These are phyloP conservation scores for Solanum acaule DNA, from an alignment of 257 asterid species.

Conservation along the genomic window DNA sequence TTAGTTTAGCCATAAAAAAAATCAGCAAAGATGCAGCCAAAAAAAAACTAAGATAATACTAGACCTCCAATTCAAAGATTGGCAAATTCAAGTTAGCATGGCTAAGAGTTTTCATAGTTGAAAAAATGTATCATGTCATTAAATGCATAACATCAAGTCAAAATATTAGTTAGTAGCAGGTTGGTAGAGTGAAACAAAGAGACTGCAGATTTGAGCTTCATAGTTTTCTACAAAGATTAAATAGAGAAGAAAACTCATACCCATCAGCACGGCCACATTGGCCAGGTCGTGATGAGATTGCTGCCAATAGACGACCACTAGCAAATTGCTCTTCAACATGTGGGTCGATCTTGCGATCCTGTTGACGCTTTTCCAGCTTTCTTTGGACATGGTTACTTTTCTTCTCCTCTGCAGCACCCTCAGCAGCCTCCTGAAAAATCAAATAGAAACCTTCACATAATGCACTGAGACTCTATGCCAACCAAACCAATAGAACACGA, in stretches of 20 bases:
- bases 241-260: conserved; percentile 4
- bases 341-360: conserved; percentile 36
- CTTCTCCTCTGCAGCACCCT: conserved; percentile 28
- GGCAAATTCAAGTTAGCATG: background rate
- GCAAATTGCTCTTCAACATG: conserved; percentile 44
- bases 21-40: background rate
- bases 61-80: background rate
- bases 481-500: background rate
- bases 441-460: background rate
- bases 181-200: background rate
- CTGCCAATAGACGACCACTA: conserved; percentile 38
- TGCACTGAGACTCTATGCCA: background rate
- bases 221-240: background rate
- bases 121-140: background rate
- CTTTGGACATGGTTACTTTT: conserved; percentile 35
- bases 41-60: background rate
- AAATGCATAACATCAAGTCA: background rate
- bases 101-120: background rate
- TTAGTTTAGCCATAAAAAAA: background rate
- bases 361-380: conserved; percentile 33
- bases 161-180: background rate
- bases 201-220: background rate
- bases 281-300: conserved; percentile 44
- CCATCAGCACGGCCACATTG: conserved; percentile 53
- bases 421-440: conserved; percentile 12